These are phyloP conservation scores for Neurospora terricola DNA, from an alignment of 495 filamentous ascomycete genomes.

Conservation along the genomic window DNA sequence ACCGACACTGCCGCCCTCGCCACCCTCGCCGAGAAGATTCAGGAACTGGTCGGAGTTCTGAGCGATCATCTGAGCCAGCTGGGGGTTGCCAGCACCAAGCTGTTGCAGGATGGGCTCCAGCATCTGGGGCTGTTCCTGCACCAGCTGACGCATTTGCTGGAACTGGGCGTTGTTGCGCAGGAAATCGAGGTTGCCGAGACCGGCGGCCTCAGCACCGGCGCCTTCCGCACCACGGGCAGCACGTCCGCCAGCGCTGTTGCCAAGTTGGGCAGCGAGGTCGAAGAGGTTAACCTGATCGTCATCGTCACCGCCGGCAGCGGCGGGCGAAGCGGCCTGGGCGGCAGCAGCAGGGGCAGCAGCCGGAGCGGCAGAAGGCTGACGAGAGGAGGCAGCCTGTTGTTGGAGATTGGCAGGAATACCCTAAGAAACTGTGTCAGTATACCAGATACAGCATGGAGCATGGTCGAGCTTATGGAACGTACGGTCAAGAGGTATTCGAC, in stretches of 20 bases:
- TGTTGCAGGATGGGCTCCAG: conserved; percentile 95
- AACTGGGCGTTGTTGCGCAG: conserved; percentile 95
- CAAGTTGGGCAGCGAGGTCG: conserved; percentile 74
- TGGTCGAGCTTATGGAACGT: conserved; percentile 22
- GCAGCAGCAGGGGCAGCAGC: conserved; percentile 26
- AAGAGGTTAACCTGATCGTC: conserved; percentile 81
- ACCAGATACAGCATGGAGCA: conserved; percentile 43
- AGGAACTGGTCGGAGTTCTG: conserved; percentile 89
- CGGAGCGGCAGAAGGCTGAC: conserved; percentile 25
- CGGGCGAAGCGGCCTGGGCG: conserved; percentile 24
- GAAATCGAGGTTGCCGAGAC: conserved; percentile 77
- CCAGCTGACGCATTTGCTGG: conserved; percentile 91
- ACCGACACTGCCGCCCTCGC: conserved; percentile 68
- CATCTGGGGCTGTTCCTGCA: conserved; percentile 96
- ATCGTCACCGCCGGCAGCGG: conserved; percentile 42
- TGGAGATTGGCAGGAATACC: conserved; percentile 83
- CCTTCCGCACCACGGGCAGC: conserved; percentile 20
- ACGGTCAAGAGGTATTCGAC: conserved; percentile 91
- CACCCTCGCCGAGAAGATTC: conserved; percentile 73
- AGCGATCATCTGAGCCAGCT: conserved; percentile 82
- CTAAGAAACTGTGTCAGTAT: conserved; percentile 79
- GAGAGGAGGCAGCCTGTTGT: conserved; percentile 30
- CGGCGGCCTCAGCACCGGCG: conserved; percentile 30
- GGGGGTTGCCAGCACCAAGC: conserved; percentile 90
- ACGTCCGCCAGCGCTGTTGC: conserved; percentile 43